Base-by-base conservation (phyloP, 2,329 filamentous ascomycete species). In the Elsinoe perseae region DNA sequence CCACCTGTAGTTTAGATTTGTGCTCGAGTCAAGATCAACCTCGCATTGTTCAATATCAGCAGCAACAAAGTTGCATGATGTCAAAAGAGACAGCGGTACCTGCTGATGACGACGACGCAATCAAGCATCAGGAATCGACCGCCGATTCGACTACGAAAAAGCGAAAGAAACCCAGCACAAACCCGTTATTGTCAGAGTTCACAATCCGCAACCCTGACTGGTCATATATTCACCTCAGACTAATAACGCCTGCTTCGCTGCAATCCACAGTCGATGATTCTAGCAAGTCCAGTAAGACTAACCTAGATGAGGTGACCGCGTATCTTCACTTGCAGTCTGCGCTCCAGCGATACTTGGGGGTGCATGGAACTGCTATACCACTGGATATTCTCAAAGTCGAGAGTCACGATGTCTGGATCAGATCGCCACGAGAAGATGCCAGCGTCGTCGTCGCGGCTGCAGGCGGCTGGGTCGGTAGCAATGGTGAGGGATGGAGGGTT, bases 311-410 rank as follows among this genome's bases (percentile, higher is more conserved):
- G 2, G 71, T 89, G 2, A 83, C 83, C 34, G 75, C 80, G 16
- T 81, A 80, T 30, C 74, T 81, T 0, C 83, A 86, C 64, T 80
- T 86, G 62, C 80, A 79, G 1, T 69, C 78, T 1, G 83, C 86
- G 0, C 72, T 92, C 6, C 75, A 74, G 1, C 80, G 86, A 59
- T 90, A 87, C 63, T 79, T 92, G 1, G 88, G 88, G 18, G 71
- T 81, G 16, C 83, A 81, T 0, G 88, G 88, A 9, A 72, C 77
- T 1, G 82, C 81, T 9, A 83, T 91, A 2, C 73, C 83, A 1
- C 66, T 90, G 56, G 88, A 92, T 65, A 81, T 91, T 18, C 76
- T 92, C 30, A 81, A 83, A 62, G 72, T 84, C 0, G 70, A 80
- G 2, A 75, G 72, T 1, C 63, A 65, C 4, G 74, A 81, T 48